These are phyloP conservation scores for Vigna reflexopilosa DNA, from an alignment of 306 rosid genomes.

Conservation along the genomic window DNA sequence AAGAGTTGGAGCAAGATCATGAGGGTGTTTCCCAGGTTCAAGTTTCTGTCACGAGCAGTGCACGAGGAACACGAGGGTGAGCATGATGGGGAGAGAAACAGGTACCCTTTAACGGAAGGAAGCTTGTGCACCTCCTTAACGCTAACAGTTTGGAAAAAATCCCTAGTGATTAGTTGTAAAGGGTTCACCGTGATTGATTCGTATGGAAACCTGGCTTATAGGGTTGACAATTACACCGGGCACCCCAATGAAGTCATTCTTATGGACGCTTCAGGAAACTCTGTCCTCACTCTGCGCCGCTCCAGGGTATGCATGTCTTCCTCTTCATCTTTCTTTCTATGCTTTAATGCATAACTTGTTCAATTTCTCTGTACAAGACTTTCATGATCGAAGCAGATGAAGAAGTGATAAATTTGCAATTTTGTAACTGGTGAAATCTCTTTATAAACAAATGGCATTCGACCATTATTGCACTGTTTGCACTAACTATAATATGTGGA, in stretches of 20 bases:
- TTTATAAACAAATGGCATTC: background rate
- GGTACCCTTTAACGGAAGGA: constrained; percentile 34
- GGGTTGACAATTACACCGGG: constrained; percentile 76
- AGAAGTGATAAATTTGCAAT: background rate
- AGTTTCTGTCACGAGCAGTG: constrained; percentile 67
- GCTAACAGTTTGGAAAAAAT: constrained; percentile 87
- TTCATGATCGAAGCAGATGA: background rate
- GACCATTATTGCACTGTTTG: background rate
- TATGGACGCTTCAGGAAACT: constrained; percentile 80
- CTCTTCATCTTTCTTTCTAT: background rate
- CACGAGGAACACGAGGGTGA: constrained; percentile 55
- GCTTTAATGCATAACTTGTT: background rate
- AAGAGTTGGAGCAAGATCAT: constrained; percentile 18
- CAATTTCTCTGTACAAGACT: background rate
- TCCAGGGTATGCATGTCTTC: constrained; percentile 59
- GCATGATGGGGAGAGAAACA: constrained; percentile 19
- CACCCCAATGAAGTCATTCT: constrained; percentile 75
- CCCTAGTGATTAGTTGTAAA: constrained; percentile 66
- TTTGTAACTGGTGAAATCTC: background rate
- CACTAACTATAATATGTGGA: background rate
- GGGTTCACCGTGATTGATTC: constrained; percentile 91
- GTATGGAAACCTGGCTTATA: constrained; percentile 69
- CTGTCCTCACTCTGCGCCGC: constrained; percentile 75
- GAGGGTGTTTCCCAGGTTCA: constrained; percentile 60
- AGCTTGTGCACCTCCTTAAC: constrained; percentile 56